Base-by-base conservation (phyloP, 73 alveolate genomes). In the Chromera velia region DNA sequence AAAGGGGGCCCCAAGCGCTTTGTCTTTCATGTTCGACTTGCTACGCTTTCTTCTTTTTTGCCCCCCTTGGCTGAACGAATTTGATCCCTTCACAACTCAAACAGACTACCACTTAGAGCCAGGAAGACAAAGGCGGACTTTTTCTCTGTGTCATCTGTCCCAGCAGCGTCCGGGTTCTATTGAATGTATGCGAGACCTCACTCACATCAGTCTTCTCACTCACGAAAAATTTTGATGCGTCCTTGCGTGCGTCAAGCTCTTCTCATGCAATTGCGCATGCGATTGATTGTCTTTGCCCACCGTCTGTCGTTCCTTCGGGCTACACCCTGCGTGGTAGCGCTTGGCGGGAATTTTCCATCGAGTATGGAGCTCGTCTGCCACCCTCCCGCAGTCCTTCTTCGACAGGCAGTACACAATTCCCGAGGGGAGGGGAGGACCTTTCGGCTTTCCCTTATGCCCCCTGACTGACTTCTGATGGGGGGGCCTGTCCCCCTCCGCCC, bases 371-470 rank as follows among this genome's bases (percentile, higher is more conserved):
- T 83, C 91, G 70, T 79, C 79, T 29, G 98, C 88, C 55, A 96
- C 74, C 55, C 76, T 87, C 88, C 95, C 96, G 76, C 98, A 93
- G 82, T 96, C 98, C 76, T 91, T 87, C 88, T 90, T 83, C 0
- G 97, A 76, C 31, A 95, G 79, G 79, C 99, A 96, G 86, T 96
- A 96, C 26, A 96, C 91, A 32, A 96, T 90, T 0, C 99, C 99
- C 29, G 93, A 85, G 63, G 13, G 13, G 13, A 40, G 55, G 55
- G 22, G 55, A 13, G 55, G 55, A 4, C 22, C 55, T 7, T 13
- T 13, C 55, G 13, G 13, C 55, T 13, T 40, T 7, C 55, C 55
- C 55, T 40, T 4, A 40, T 40, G 22, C 55, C 22, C 55, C 55
- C 55, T 40, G 55, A 4, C 22, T 13, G 55, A 4, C 55, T 7